Evolutionary conservation across 108 stramenopile species (phyloP), one percentile per base, ranked within the genome.

Genomic region (Thalassiosira profunda): DNA sequence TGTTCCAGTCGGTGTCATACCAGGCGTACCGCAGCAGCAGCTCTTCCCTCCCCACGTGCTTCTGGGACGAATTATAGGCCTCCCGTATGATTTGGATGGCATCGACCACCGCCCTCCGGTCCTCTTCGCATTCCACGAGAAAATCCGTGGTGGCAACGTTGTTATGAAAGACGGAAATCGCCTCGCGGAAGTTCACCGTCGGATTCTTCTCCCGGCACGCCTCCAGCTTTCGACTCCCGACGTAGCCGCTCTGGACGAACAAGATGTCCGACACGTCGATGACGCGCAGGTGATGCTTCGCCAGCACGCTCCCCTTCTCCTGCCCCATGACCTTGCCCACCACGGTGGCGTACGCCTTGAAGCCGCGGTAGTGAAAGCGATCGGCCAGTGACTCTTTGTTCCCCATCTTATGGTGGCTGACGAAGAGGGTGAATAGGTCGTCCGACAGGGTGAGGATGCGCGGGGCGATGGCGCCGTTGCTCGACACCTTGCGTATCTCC

Each of bases 11-110:
- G n/a, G 83, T 62, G 66, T 89, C 89, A 56, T 83, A 87, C 83
- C 88, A 91, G 31, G 85, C 76, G 49, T 94, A 91, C n/a, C 93
- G 55, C 58, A 94, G 52, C 48, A 94, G 49, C 18, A 81, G 55
- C 28, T 59, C 74, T 51, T 88, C 89, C 29, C 80, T 76, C 7
- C 48, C 42, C 30, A 88, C 57, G 36, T 51, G 59, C 3, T 40
- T 43, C 14, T 56, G 64, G 14, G 67, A 31, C 5, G 49, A 53
- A 23, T 82, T 64, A 75, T 89, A 93, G 2, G 54, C 57, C n/a
- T 51, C 40, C 30, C 58, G 48, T 45, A 90, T 74, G 1, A 31
- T 12, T 59, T 63, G 38, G 12, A 93, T 35, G 23, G 81, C 66
- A 23, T 65, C 15, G 11, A 89, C 44, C 20, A 92, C 34, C 10